Conservation (phyloP, 1,284 basidiomycete genomes). For the Hypsizygus ulmarius region DNA sequence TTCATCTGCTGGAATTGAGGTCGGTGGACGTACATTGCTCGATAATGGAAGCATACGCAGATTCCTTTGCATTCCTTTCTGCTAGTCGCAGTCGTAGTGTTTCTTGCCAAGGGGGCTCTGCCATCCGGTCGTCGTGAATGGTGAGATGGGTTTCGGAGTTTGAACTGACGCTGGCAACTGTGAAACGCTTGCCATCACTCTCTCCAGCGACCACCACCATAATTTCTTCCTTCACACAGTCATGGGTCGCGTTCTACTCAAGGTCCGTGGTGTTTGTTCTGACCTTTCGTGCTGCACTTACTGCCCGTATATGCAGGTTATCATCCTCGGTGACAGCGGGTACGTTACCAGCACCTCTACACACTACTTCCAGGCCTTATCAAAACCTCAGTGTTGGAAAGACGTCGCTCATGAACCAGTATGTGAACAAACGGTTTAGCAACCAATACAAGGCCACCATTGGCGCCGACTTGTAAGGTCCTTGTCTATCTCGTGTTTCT, state of each 20-base stretch:
- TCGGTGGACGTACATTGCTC: constrained; percentile 72
- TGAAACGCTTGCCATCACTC: constrained; percentile 21
- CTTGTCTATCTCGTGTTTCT: constrained; percentile 9
- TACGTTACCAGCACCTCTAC: constrained; percentile 42
- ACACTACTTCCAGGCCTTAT: constrained; percentile 13
- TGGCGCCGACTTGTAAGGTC: constrained; percentile 82
- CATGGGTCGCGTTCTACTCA: constrained; percentile 92
- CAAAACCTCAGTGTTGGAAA: constrained; percentile 82
- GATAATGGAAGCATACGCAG: constrained; percentile 78
- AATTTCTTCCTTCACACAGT: constrained; percentile 16
- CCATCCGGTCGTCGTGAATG: constrained; percentile 44
- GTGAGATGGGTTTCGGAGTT: constrained; percentile 33
- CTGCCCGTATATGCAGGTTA: constrained; percentile 62
- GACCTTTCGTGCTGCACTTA: constrained; percentile 3
- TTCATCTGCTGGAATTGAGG: constrained; percentile 1
- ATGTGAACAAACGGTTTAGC: constrained; percentile 99
- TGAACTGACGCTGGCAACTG: constrained; percentile 28
- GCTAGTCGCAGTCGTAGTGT: constrained; percentile 71
- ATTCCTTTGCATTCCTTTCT: constrained; percentile 74
- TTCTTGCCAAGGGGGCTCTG: constrained; percentile 81
- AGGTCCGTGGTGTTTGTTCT: constrained; percentile 50
- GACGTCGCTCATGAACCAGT: constrained; percentile 99
- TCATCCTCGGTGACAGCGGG: constrained; percentile 98
- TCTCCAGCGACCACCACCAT: constrained; percentile 21
- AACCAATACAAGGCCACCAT: constrained; percentile 99